phyloP scores from a whole-genome alignment of 306 rosid species.

The Corylus americana region DNA sequence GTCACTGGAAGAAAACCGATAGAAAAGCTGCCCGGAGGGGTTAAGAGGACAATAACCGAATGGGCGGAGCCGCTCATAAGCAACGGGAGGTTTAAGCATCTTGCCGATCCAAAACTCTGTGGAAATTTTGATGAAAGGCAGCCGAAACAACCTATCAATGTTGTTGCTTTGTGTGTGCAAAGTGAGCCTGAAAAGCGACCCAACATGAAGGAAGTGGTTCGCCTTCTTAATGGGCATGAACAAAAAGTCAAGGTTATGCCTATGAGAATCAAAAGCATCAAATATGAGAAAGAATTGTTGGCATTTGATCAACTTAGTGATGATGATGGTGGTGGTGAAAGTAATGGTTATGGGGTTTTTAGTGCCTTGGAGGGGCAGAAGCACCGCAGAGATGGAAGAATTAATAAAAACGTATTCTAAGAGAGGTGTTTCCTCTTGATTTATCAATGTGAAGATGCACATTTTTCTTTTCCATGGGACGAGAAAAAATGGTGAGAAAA shows the following conservation, averaged over 20 bases:
- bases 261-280: slow-evolving; percentile 53
- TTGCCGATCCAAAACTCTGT: slow-evolving; percentile 64
- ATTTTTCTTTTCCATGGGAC: not conserved
- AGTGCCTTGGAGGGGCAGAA: slow-evolving; percentile 69
- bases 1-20: slow-evolving; percentile 81
- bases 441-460: not conserved
- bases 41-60: slow-evolving; percentile 67
- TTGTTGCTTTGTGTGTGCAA: slow-evolving; percentile 71
- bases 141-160: slow-evolving; percentile 51
- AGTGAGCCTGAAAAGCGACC: slow-evolving; percentile 68
- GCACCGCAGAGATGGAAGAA: slow-evolving; percentile 24
- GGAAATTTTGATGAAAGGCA: slow-evolving; percentile 69
- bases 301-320: slow-evolving; percentile 52
- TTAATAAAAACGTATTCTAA: slow-evolving; percentile 8
- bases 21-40: slow-evolving; percentile 74
- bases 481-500: not conserved
- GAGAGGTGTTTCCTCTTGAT: not conserved
- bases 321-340: slow-evolving; percentile 30
- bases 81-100: slow-evolving; percentile 51
- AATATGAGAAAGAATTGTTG: slow-evolving; percentile 43
- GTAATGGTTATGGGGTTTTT: slow-evolving; percentile 68
- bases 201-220: slow-evolving; percentile 69
- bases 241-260: slow-evolving; percentile 28
- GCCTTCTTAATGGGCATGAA: slow-evolving; percentile 57
- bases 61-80: slow-evolving; percentile 76